Evolutionary conservation across 2,329 filamentous ascomycete species (phyloP).

Genomic region (Curvularia spicifera): DNA sequence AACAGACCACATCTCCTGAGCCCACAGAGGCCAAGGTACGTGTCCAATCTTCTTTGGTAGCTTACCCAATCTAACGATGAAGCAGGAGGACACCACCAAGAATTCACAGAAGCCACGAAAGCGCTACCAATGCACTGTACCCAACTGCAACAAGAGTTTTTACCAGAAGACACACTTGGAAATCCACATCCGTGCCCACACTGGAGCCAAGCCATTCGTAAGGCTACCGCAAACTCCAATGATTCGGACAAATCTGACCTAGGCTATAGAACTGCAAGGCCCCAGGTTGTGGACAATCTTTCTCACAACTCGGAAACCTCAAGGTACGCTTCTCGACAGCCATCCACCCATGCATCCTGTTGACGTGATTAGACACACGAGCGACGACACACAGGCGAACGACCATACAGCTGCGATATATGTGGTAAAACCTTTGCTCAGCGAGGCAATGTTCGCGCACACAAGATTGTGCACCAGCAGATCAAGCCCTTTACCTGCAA

Average conservation of each 20-base stretch:
- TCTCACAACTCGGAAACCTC: conserved; percentile 89
- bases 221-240: conserved; percentile 44
- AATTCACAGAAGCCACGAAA: conserved; percentile 59
- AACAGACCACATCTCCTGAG: conserved; percentile 54
- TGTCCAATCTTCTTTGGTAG: background rate
- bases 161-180: conserved; percentile 91
- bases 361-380: conserved; percentile 72
- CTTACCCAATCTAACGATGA: conserved; percentile 3
- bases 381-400: conserved; percentile 84
- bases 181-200: conserved; percentile 87
- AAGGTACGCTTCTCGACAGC: conserved; percentile 64
- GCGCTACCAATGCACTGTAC: conserved; percentile 74
- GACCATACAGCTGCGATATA: conserved; percentile 78
- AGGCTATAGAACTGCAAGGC: conserved; percentile 66
- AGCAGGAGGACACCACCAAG: conserved; percentile 37
- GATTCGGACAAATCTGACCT: conserved; percentile 18
- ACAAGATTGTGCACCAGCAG: conserved; percentile 79
- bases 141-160: conserved; percentile 81
- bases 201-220: conserved; percentile 88
- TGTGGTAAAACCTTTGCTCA: conserved; percentile 87
- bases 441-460: conserved; percentile 82
- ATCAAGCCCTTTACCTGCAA: conserved; percentile 81
- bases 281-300: conserved; percentile 75
- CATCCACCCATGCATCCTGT: background rate
- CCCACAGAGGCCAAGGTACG: conserved; percentile 44